A percentile compares a stretch with the other conserved stretches of the same genome.
These are phyloP conservation scores for Scopulariopsis brevicaulis DNA, from an alignment of 2,329 filamentous ascomycete species.

Conservation along the genomic window DNA sequence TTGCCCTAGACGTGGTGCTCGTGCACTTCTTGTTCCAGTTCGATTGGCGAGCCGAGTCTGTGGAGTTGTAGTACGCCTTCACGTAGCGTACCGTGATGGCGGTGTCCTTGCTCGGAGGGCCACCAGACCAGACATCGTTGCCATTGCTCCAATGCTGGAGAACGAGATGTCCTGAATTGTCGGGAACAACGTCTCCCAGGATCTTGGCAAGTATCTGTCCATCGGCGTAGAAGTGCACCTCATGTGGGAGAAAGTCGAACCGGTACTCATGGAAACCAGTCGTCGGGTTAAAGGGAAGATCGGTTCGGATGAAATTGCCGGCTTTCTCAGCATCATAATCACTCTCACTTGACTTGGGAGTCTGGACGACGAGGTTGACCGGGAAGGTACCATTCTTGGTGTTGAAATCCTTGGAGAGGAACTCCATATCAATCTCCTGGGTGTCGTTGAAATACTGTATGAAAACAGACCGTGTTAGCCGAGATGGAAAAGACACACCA, in stretches of 20 bases:
- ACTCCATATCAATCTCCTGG: slow-evolving; percentile 73
- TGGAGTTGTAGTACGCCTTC: slow-evolving; percentile 72
- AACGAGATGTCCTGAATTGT: slow-evolving; percentile 51
- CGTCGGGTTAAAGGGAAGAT: slow-evolving; percentile 56
- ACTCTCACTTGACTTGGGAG: slow-evolving; percentile 40
- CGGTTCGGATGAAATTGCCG: slow-evolving; percentile 41
- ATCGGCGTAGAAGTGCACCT: slow-evolving; percentile 61
- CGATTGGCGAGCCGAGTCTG: slow-evolving; percentile 24
- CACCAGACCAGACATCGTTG: slow-evolving; percentile 57
- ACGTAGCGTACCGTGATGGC: slow-evolving; percentile 56
- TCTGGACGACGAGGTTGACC: slow-evolving; percentile 68
- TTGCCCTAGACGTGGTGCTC: slow-evolving; percentile 18
- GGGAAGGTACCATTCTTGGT: slow-evolving; percentile 36
- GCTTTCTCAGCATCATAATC: slow-evolving; percentile 54
- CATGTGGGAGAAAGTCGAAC: slow-evolving; percentile 57
- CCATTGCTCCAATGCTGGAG: slow-evolving; percentile 74
- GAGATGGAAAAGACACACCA: not conserved
- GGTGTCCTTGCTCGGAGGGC: slow-evolving; percentile 54
- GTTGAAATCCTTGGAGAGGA: slow-evolving; percentile 57
- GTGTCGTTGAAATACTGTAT: slow-evolving; percentile 64
- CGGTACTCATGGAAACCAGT: slow-evolving; percentile 64
- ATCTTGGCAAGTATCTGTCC: slow-evolving; percentile 44
- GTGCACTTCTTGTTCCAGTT: slow-evolving; percentile 27
- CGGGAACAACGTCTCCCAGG: slow-evolving; percentile 44
- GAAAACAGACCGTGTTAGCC: not conserved